phyloP scores from a whole-genome alignment of 2,329 filamentous ascomycete genomes.

The Epicoccum sorghinum region DNA sequence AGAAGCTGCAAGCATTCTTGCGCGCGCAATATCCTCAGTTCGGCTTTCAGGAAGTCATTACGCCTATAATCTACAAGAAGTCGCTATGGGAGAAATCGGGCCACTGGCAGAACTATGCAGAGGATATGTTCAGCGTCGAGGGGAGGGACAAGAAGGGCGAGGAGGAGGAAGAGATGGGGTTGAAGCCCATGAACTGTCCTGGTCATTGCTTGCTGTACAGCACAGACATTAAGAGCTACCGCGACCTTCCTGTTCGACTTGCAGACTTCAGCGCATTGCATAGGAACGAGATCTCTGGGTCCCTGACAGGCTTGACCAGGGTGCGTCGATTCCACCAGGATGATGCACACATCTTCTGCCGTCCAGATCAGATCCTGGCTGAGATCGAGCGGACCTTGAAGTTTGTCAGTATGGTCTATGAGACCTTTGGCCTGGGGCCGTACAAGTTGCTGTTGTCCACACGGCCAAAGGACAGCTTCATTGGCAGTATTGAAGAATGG shows the following conservation, averaged over 20 bases:
- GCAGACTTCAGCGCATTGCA: slow-evolving; percentile 89
- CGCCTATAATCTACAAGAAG: slow-evolving; percentile 89
- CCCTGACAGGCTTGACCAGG: slow-evolving; percentile 80
- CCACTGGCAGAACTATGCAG: slow-evolving; percentile 86
- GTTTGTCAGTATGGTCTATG: slow-evolving; percentile 76
- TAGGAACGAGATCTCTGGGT: slow-evolving; percentile 82
- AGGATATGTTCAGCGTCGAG: slow-evolving; percentile 88
- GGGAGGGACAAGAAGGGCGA: slow-evolving; percentile 57
- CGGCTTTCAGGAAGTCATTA: slow-evolving; percentile 87
- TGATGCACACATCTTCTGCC: slow-evolving; percentile 89
- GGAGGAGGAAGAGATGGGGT: slow-evolving; percentile 75
- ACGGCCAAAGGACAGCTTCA: slow-evolving; percentile 75
- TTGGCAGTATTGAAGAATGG: slow-evolving; percentile 75
- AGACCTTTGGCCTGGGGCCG: slow-evolving; percentile 70
- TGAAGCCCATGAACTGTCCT: slow-evolving; percentile 94
- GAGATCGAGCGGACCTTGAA: slow-evolving; percentile 77
- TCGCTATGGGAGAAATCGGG: slow-evolving; percentile 85
- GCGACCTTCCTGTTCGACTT: slow-evolving; percentile 81
- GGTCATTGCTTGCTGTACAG: slow-evolving; percentile 86
- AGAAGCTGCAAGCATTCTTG: slow-evolving; percentile 80
- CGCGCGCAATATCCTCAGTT: slow-evolving; percentile 83
- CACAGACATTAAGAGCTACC: slow-evolving; percentile 74
- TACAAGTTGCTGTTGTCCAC: slow-evolving; percentile 82
- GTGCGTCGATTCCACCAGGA: slow-evolving; percentile 90
- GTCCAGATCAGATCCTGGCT: slow-evolving; percentile 73